A percentile compares a stretch with the other conserved stretches of the same genome.
phyloP scores from a whole-genome alignment of 345 rosid species.

The Hibiscus mutabilis region DNA sequence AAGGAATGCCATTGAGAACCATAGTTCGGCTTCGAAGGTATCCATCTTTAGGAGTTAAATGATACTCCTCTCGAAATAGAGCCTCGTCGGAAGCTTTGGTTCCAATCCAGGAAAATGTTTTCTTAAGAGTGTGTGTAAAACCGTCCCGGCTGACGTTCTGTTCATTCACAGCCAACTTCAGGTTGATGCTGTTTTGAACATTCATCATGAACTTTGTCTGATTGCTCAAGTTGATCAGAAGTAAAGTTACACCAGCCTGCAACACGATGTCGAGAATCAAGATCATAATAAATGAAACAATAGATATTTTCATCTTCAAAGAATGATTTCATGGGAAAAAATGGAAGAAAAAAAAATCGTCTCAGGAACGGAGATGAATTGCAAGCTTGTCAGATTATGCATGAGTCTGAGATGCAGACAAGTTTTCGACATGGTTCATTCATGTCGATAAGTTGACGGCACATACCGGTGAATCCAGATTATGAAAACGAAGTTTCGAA shows the following conservation, averaged over 20 bases:
- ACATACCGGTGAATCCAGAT: no score
- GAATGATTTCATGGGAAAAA: neutral
- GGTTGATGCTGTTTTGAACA: conserved; percentile 39
- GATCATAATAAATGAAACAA: neutral
- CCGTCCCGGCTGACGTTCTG: conserved; percentile 19
- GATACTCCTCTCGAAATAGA: conserved; percentile 74
- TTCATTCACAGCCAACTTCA: conserved; percentile 18
- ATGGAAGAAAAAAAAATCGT: no score
- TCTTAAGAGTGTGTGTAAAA: conserved; percentile 43
- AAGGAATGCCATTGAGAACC: conserved; percentile 69
- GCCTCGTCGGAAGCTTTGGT: conserved; percentile 34
- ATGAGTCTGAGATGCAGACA: neutral
- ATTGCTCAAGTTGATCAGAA: conserved; percentile 74
- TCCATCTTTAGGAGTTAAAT: conserved; percentile 66
- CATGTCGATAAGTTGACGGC: no score
- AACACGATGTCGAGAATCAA: conserved; percentile 4
- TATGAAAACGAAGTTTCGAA: no score
- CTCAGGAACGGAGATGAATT: no score
- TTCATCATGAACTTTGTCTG: conserved; percentile 43
- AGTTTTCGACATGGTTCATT: neutral
- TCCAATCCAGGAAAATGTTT: conserved; percentile 57
- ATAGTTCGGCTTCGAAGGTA: conserved; percentile 52
- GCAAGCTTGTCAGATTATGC: neutral
- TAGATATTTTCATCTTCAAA: neutral
- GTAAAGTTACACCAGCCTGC: conserved; percentile 77